Conservation (phyloP, 371 early-diverging fungal species). For the Mucor irregularis region DNA sequence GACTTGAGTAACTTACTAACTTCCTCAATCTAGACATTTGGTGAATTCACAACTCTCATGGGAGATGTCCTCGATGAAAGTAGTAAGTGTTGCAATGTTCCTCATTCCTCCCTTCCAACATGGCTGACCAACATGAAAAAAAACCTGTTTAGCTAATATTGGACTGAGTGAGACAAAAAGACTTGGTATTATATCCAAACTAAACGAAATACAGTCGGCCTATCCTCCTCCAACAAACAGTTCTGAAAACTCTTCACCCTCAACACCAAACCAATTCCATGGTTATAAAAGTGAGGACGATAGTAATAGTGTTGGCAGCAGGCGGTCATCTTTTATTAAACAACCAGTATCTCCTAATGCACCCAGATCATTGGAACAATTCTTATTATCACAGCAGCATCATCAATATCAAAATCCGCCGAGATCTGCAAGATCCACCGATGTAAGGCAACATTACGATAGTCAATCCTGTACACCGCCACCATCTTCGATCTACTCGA, state of each 20-base stretch:
- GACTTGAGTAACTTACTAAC: too few relatives aligned
- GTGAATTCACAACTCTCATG: constrained; percentile 9
- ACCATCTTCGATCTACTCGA: neutral
- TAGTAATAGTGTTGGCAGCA: too few relatives aligned
- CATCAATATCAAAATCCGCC: neutral
- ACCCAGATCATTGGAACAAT: neutral
- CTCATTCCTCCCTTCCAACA: too few relatives aligned
- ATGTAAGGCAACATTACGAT: neutral
- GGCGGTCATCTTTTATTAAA: too few relatives aligned
- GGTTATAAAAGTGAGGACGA: too few relatives aligned
- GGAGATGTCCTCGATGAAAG: constrained; percentile 8
- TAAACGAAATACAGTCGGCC: neutral
- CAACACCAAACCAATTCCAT: too few relatives aligned
- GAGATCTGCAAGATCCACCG: neutral
- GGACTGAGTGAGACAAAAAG: constrained; percentile 1
- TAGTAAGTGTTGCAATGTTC: neutral
- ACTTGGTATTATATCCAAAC: constrained; percentile 12
- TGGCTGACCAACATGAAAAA: too few relatives aligned
- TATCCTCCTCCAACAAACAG: too few relatives aligned
- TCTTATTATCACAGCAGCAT: neutral
- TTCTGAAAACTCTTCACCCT: too few relatives aligned
- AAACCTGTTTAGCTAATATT: neutral
- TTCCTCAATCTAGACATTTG: too few relatives aligned
- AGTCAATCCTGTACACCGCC: too few relatives aligned
- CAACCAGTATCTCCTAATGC: neutral